Evolutionary conservation across 805 yeast genomes (phyloP), one percentile per base, ranked within the genome.

Genomic region (Myxozyma lipomycoides): DNA sequence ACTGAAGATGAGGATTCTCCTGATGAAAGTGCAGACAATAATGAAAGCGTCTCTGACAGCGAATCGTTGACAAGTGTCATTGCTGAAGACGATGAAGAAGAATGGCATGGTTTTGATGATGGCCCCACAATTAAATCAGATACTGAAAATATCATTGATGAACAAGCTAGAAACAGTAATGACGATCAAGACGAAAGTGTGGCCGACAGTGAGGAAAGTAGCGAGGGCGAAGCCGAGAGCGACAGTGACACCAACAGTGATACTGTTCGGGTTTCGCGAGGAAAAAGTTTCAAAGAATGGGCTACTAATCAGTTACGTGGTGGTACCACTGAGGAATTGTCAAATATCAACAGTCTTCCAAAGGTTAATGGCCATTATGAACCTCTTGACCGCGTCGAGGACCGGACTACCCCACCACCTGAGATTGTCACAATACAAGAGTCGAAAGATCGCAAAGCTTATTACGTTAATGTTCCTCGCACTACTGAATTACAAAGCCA

Each of bases 231-330:
- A 18, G 52, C 49, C 0, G 62, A 50, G 4, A 55, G 53, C 1
- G 57, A 50, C 1, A 43, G 39, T 3, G 59, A 52, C 1, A 48
- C 32, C 3, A 52, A 35, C 6, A 59, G 35, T 21, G 67, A 64
- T 28, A 77, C 72, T 15, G 54, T 40, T 2, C 61, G 76, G 76
- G 36, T 69, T 37, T 64, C 73, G 26, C 70, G 69, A 40, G 91
- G 87, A 1, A 73, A 74, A 34, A 77, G 81, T 17, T 93, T 93
- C 73, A 86, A 86, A 67, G 78, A 78, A 18, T 93, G 98, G 98
- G 96, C 96, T 0, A 86, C 83, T 58, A 69, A 75, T 32, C 86
- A 85, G 62, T 78, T 82, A 3, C 79, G 83, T 51, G 86, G 81
- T 59, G 88, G 86, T 1, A 73, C 82, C 23, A 75, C 77, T 15